Percentiles rank a stretch among this genome's conserved stretches.
Evolutionary conservation across 306 rosid genomes (phyloP).

Genomic region (Lathyrus oleraceus): DNA sequence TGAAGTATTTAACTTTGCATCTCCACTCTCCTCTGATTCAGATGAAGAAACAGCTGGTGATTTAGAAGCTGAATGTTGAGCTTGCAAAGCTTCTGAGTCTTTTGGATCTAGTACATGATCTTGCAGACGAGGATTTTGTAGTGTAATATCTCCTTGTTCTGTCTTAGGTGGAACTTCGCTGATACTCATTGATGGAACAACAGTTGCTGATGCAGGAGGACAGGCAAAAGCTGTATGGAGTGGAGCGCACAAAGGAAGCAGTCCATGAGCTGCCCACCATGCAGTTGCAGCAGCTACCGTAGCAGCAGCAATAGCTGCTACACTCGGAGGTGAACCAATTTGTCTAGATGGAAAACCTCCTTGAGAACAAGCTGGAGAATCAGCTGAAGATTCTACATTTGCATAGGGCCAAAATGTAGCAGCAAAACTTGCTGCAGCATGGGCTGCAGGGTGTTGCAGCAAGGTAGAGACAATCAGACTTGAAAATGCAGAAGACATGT

Average conservation of each 20-base stretch:
- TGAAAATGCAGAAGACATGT: constrained; percentile 73
- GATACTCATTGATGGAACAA: constrained; percentile 49
- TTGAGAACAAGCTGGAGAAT: constrained; percentile 54
- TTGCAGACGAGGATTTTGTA: constrained; percentile 52
- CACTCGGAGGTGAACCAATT: constrained; percentile 64
- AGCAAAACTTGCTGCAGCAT: constrained; percentile 85
- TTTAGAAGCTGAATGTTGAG: constrained; percentile 59
- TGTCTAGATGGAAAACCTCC: constrained; percentile 58
- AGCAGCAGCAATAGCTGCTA: constrained; percentile 80
- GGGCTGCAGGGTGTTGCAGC: constrained; percentile 90
- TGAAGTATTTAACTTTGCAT: constrained; percentile 49
- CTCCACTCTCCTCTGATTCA: constrained; percentile 59
- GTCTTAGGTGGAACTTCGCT: constrained; percentile 47
- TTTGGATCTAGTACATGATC: constrained; percentile 53
- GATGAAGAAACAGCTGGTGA: constrained; percentile 50
- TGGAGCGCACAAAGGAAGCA: constrained; percentile 84
- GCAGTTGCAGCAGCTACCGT: constrained; percentile 95
- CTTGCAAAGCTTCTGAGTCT: constrained; percentile 54
- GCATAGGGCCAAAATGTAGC: constrained; percentile 80
- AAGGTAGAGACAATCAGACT: constrained; percentile 68
- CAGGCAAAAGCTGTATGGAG: constrained; percentile 61
- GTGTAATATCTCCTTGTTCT: constrained; percentile 49
- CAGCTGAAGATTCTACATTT: constrained; percentile 53
- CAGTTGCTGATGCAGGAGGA: constrained; percentile 52
- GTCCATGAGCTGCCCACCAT: constrained; percentile 98